Conservation (phyloP, 2,329 filamentous ascomycete species). For the Macrophomina pseudophaseolina region DNA sequence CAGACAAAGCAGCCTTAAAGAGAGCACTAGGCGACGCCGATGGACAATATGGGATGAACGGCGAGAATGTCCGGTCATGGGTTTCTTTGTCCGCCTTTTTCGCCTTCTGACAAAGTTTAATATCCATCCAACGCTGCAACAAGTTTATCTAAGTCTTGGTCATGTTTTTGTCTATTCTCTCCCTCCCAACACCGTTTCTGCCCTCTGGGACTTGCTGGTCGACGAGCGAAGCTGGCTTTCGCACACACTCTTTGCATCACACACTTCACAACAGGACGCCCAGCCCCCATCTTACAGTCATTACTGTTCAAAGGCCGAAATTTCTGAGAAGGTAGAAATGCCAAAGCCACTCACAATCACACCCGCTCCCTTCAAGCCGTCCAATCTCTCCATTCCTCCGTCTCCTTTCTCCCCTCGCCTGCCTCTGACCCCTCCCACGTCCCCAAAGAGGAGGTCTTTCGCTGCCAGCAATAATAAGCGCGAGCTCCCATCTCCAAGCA, state of each 20-base stretch:
- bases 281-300: background rate
- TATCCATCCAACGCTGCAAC: background rate
- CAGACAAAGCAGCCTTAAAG: background rate
- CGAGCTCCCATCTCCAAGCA: constrained; percentile 27
- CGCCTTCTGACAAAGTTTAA: constrained; percentile 7
- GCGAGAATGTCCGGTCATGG: background rate
- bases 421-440: constrained; percentile 30
- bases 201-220: background rate
- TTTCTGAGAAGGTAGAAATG: background rate
- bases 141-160: background rate
- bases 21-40: background rate
- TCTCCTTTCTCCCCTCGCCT: constrained; percentile 49
- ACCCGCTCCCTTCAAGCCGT: constrained; percentile 50
- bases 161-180: background rate
- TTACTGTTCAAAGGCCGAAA: background rate
- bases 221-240: constrained; percentile 27
- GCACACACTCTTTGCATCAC: constrained; percentile 1
- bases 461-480: constrained; percentile 19
- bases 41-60: background rate
- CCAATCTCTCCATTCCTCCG: constrained; percentile 50
- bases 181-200: background rate
- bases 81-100: constrained; percentile 16
- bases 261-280: background rate
- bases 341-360: constrained; percentile 36
- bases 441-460: background rate